A percentile compares a stretch with the other conserved stretches of the same genome.
These are phyloP conservation scores for Microbotryomycetes sp. DNA, from an alignment of 1,284 basidiomycete species.

Conservation along the genomic window DNA sequence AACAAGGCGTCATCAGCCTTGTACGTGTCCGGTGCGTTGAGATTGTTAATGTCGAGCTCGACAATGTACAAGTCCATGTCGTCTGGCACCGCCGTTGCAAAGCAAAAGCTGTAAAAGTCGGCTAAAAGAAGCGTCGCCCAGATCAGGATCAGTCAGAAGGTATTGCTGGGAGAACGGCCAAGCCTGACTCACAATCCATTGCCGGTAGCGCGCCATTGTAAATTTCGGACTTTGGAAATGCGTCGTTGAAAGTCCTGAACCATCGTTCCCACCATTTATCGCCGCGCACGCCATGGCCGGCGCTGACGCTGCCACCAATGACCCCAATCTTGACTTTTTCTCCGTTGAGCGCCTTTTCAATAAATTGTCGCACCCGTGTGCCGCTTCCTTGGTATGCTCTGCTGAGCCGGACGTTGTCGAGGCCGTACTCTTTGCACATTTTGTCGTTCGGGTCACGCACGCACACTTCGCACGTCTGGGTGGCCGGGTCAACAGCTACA, in stretches of 20 bases:
- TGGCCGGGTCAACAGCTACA: neutral
- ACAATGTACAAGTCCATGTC: slow-evolving; percentile 24
- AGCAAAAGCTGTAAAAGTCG: slow-evolving; percentile 21
- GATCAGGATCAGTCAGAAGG: no score
- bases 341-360: slow-evolving; percentile 28
- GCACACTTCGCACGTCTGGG: slow-evolving; percentile 4
- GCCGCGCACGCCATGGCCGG: neutral
- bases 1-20: slow-evolving; percentile 18
- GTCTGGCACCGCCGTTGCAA: slow-evolving; percentile 6
- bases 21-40: slow-evolving; percentile 1
- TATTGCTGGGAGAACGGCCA: neutral
- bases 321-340: slow-evolving; percentile 24
- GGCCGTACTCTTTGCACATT: slow-evolving; percentile 26
- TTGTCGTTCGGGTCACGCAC: slow-evolving; percentile 5
- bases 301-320: slow-evolving; percentile 29
- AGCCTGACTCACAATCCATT: slow-evolving; percentile 7
- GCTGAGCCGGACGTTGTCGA: slow-evolving; percentile 22
- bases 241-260: neutral
- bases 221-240: neutral
- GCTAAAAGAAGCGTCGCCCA: neutral
- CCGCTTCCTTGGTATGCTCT: slow-evolving; percentile 29
- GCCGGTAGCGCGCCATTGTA: slow-evolving; percentile 11
- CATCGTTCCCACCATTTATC: neutral
- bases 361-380: slow-evolving; percentile 15
- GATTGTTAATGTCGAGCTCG: slow-evolving; percentile 9